Percentiles rank a stretch among this genome's conserved stretches.
These are phyloP conservation scores for Graphilbum sp. DNA, from an alignment of 2,329 filamentous ascomycete genomes.

Conservation along the genomic window DNA sequence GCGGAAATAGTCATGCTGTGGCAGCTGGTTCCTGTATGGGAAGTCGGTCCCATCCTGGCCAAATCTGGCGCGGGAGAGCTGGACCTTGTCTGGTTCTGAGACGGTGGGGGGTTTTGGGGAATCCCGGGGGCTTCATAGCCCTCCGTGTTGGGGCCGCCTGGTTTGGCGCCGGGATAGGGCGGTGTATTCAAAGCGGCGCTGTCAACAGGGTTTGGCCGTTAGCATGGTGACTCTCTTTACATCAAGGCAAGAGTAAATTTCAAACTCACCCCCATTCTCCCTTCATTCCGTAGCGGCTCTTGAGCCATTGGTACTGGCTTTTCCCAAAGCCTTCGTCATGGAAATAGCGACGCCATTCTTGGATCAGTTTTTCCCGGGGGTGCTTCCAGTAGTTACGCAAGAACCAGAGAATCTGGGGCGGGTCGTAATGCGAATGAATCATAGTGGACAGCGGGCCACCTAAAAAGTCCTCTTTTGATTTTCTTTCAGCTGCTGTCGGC, in stretches of 20 bases:
- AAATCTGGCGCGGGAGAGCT: conserved; percentile 2
- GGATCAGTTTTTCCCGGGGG: conserved; percentile 4
- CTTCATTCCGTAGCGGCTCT: conserved; percentile 10
- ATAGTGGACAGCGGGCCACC: neutral
- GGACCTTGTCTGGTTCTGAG: neutral
- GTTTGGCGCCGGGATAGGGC: conserved; percentile 7
- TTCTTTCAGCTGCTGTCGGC: neutral
- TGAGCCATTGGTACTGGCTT: conserved; percentile 11
- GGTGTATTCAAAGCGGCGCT: conserved; percentile 8
- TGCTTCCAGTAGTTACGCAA: conserved; percentile 9
- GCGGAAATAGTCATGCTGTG: neutral
- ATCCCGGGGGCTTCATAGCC: conserved; percentile 3
- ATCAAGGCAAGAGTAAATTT: no score
- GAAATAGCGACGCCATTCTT: conserved; percentile 3
- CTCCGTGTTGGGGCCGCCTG: conserved; percentile 6
- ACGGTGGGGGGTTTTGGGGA: conserved; percentile 2
- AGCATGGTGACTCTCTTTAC: no score
- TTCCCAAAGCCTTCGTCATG: conserved; percentile 7
- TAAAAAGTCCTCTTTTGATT: no score
- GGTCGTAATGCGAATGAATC: conserved; percentile 9
- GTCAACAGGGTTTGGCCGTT: neutral
- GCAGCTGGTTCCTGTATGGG: neutral
- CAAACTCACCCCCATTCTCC: conserved; percentile 11
- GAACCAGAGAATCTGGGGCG: conserved; percentile 10
- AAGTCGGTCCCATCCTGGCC: neutral